Evolutionary conservation across 768 basidiomycete genomes (phyloP), one percentile per base, ranked within the genome.

Genomic region (Leucosporidium creatinivorum): DNA sequence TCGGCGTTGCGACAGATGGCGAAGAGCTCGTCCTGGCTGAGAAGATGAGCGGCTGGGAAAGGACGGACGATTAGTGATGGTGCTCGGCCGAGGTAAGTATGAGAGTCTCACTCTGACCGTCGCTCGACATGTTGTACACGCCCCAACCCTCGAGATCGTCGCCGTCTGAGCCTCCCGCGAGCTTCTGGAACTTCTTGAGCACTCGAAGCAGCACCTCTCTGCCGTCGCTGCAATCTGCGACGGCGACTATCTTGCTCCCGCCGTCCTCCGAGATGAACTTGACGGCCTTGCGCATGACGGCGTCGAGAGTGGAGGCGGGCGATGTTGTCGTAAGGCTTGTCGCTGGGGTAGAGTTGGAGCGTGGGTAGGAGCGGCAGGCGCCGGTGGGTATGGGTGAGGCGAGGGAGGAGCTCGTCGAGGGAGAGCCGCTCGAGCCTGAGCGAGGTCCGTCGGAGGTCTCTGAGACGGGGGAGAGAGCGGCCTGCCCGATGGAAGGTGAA

Each of bases 191-290:
- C 78, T 99, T 99, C 77, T 85, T 89, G 69, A 99, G 80, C 1
- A 89, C 93, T 73, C 88, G 86, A 72, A 91, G 89, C 60, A 98
- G 82, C 3, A 97, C 85, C 74, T 98, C 92, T 3, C 88, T 82
- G 13, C 92, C 93, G 31, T 86, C 87, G 2, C 81, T 82, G 75
- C 89, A 93, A 31, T 89, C 85, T 33, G 68, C 72, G 19, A 92
- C 86, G 75, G 93, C 87, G 67, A 98, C 85, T 1, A 87, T 87
- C 63, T 84, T 85, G 30, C 28, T 76, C 4, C 87, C 86, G 74
- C 91, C 91, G 17, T 92, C 93, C 2, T 87, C 87, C 51, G 93
- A 81, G 25, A 51, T 51, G 76, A 99, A 96, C 77, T 93, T 97
- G 75, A 99, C 87, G 26, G 90, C 80, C 77, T 89, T 91, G 64